Percentiles rank a stretch among this genome's conserved stretches.
These are phyloP conservation scores for Abrus pulchellus DNA, from an alignment of 306 rosid genomes.

Conservation along the genomic window DNA sequence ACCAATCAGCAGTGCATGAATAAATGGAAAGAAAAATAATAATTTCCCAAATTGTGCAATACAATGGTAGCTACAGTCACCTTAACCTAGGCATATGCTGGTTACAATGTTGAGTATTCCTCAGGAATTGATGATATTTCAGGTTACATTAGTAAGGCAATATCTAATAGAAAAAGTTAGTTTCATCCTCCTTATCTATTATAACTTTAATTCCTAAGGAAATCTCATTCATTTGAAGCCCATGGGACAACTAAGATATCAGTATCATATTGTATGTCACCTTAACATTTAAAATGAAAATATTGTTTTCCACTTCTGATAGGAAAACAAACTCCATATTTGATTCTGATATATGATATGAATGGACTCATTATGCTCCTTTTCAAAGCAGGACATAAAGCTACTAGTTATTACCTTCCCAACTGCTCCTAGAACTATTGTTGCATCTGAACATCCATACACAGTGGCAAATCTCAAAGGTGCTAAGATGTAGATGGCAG, in stretches of 20 bases:
- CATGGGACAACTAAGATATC: slow-evolving; percentile 14
- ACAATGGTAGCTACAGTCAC: slow-evolving; percentile 17
- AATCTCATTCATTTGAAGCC: slow-evolving; percentile 30
- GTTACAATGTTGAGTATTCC: not conserved
- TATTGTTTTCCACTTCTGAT: slow-evolving; percentile 8
- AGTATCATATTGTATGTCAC: slow-evolving; percentile 21
- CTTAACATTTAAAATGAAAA: slow-evolving; percentile 36
- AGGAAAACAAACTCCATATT: slow-evolving; percentile 40
- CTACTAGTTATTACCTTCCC: slow-evolving; percentile 81
- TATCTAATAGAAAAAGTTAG: slow-evolving; percentile 13
- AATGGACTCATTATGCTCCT: slow-evolving; percentile 21
- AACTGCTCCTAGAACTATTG: slow-evolving; percentile 95
- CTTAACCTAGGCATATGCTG: not conserved
- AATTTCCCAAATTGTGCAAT: not conserved
- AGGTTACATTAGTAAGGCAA: slow-evolving; percentile 1
- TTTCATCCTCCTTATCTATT: not conserved
- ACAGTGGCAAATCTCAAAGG: slow-evolving; percentile 93
- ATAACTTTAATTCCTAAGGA: not conserved
- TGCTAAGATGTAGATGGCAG: slow-evolving; percentile 78
- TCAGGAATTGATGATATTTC: not conserved
- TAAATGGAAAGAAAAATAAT: not conserved
- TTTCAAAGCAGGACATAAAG: slow-evolving; percentile 34
- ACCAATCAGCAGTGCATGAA: not conserved
- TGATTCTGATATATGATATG: slow-evolving; percentile 9
- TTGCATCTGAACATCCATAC: slow-evolving; percentile 97